These are phyloP conservation scores for Vachellia collinsii DNA, from an alignment of 306 rosid species.

Conservation along the genomic window DNA sequence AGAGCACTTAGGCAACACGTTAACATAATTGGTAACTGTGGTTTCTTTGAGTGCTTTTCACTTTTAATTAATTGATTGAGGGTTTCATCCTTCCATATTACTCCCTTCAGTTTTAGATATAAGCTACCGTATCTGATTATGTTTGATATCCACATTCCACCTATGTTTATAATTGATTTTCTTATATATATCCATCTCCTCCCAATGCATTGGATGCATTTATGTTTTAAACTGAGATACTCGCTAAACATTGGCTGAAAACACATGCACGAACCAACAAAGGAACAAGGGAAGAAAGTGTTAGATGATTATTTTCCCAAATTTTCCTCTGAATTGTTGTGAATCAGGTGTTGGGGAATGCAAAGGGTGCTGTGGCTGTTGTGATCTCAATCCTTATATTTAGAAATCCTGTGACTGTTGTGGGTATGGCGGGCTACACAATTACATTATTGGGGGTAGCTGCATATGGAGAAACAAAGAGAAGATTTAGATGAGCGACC, in stretches of 20 bases:
- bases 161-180: background rate
- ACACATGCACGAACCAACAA: background rate
- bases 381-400: slow-evolving; percentile 94
- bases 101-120: too few relatives aligned
- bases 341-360: slow-evolving; percentile 90
- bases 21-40: background rate
- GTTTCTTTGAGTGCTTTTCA: background rate
- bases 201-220: background rate
- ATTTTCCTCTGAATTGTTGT: slow-evolving; percentile 15
- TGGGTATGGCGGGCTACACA: slow-evolving; percentile 87
- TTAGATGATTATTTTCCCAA: slow-evolving; percentile 8
- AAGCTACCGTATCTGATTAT: too few relatives aligned
- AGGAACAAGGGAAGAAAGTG: background rate
- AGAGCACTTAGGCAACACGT: background rate
- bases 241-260: background rate
- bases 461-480: slow-evolving; percentile 90
- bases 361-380: slow-evolving; percentile 97
- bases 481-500: slow-evolving; percentile 72
- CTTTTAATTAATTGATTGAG: background rate
- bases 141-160: too few relatives aligned
- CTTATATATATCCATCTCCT: background rate
- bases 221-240: background rate
- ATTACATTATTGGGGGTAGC: slow-evolving; percentile 82
- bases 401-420: slow-evolving; percentile 84
- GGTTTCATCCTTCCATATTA: slow-evolving; percentile 8